Base-by-base conservation (phyloP, 352 stramenopile species). In the Globisporangium megalacanthum region DNA sequence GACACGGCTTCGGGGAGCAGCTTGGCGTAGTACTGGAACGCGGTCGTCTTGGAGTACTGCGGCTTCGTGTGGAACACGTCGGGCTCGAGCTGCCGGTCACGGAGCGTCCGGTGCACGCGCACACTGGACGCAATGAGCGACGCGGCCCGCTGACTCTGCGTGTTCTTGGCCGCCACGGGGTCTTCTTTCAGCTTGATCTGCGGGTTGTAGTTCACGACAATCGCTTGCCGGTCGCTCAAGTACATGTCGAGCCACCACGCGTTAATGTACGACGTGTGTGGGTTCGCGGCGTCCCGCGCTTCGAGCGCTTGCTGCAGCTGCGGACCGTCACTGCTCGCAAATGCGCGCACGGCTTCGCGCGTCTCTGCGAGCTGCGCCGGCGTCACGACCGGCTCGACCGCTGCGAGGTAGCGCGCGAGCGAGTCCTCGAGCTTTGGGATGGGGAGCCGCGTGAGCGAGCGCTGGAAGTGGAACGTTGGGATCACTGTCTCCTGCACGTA, bases 201-300 rank as follows among this genome's bases (percentile, higher is more conserved):
- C 58, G 88, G 88, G 70, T 96, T 97, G 72, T 94, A 95, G 75
- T 97, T 97, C 66, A 96, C 77, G 33, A 85, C 79, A 45, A 97
- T 65, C 49, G 89, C 77, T 63, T 91, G 79, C 20, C 89, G 88
- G 66, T 96, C 86, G 19, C 53, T 77, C 44, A 97, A 61, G 71
- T 97, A 97, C 89, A 96, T 96, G 55, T 97, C 88, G 33, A 93
- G 85, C 89, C 89, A 97, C 85, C 88, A 95, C 60, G 94, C 75
- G 73, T 95, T 95, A 65, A 96, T 96, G 68, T 96, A 97, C 60
- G 80, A 94, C 69, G 89, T 95, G 71, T 96, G 77, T 58, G 72
- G 75, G 68, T 96, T 79, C 42, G 75, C 74, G 6, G 83, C 77
- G 65, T 97, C 88, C 25, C 82, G 73, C 6, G 69, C 80, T 20